These are phyloP conservation scores for Penicillium herquei DNA, from an alignment of 495 filamentous ascomycete genomes.

Conservation along the genomic window DNA sequence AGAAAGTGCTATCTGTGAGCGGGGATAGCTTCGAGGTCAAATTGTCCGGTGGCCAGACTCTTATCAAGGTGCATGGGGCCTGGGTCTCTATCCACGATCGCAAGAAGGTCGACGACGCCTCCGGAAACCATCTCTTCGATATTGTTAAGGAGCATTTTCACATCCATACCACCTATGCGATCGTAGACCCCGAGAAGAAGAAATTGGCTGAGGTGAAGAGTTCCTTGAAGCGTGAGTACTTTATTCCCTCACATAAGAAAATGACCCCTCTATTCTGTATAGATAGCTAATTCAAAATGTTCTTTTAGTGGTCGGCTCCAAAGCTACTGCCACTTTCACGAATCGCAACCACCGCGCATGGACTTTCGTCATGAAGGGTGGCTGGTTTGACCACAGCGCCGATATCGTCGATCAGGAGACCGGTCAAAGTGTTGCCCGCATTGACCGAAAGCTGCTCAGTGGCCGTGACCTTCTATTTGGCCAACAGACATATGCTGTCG, in stretches of 20 bases:
- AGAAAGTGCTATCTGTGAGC: slow-evolving; percentile 53
- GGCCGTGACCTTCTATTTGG: slow-evolving; percentile 52
- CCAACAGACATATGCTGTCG: slow-evolving; percentile 59
- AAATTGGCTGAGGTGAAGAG: slow-evolving; percentile 53
- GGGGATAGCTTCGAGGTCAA: slow-evolving; percentile 58
- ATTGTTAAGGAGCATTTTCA: slow-evolving; percentile 51
- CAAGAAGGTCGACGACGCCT: slow-evolving; percentile 46
- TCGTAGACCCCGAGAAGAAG: slow-evolving; percentile 35
- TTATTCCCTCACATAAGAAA: background rate
- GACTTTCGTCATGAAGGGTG: slow-evolving; percentile 25
- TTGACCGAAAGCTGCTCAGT: slow-evolving; percentile 55
- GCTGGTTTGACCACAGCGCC: slow-evolving; percentile 27
- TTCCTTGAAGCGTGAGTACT: slow-evolving; percentile 43
- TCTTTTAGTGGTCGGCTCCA: slow-evolving; percentile 27
- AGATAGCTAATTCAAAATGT: background rate
- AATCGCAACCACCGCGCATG: slow-evolving; percentile 12
- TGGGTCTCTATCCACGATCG: slow-evolving; percentile 38
- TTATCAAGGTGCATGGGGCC: slow-evolving; percentile 54
- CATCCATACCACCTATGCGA: slow-evolving; percentile 48
- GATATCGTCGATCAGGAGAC: slow-evolving; percentile 37
- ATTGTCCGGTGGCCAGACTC: slow-evolving; percentile 36
- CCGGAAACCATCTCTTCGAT: slow-evolving; percentile 49
- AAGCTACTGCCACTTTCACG: slow-evolving; percentile 31
- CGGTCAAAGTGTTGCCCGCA: slow-evolving; percentile 47
- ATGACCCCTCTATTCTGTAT: background rate